Base-by-base conservation (phyloP, 2,329 filamentous ascomycete genomes). In the Blastomyces percursus region DNA sequence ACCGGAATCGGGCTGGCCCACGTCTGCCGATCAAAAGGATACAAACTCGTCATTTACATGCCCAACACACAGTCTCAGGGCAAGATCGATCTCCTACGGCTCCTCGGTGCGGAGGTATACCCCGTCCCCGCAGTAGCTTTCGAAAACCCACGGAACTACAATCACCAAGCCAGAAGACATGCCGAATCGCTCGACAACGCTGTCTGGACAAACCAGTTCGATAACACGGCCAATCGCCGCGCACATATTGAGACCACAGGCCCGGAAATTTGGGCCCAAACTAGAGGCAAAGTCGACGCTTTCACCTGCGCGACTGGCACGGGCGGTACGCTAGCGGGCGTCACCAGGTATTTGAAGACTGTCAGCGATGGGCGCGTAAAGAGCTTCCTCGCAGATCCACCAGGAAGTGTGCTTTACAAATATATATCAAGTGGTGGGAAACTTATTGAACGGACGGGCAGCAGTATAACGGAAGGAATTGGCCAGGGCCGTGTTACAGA, bases 121-220 rank as follows among this genome's bases (percentile, higher is more conserved):
- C 92, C 94, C 21, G 94, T 99, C 0, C 94, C 94, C 19, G 94
- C 93, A 8, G 94, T 97, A 19, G 88, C 94, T 3, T 97, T 96
- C 72, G 92, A 97, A 66, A 90, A 97, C 79, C 90, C 91, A 19
- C 81, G 91, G 54, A 99, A 99, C 79, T 99, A 97, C 82, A 99
- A 99, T 79, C 93, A 97, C 78, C 93, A 96, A 80, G 94, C 94
- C 4, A 84, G 83, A 64, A 81, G 93, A 51, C 93, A 97, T 76
- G 94, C 94, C n/a, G 91, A 94, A 74, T 76, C 81, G 2, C 78
- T 95, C 58, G 87, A 90, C 19, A 94, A 94, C 70, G 91, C 93
- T 9, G 92, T 97, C 16, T 99, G 94, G 94, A 99, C 94, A 54
- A 95, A 99, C 77, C 94, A 99, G 78, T 99, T 99, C 78, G 94